A percentile compares a stretch with the other conserved stretches of the same genome.
Conservation (phyloP, 108 stramenopile species). For the Mayamaea pseudoterrestris region DNA sequence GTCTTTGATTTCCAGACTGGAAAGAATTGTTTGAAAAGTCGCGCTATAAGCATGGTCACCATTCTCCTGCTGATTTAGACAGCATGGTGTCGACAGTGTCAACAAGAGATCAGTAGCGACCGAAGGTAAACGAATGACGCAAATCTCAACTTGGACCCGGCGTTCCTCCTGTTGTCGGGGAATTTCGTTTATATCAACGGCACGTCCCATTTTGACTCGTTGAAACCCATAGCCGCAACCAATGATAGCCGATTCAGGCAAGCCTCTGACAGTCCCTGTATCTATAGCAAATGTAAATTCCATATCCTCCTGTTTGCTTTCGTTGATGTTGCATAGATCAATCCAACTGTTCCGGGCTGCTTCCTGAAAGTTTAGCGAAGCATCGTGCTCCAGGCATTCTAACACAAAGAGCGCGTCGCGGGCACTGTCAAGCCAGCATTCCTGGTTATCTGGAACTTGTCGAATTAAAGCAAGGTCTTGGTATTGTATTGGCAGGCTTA, state of each 20-base stretch:
- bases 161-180: constrained; percentile 18
- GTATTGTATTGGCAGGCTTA: constrained; percentile 33
- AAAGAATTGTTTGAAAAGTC: constrained; percentile 17
- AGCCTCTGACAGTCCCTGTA: background rate
- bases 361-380: constrained; percentile 17
- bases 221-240: constrained; percentile 22
- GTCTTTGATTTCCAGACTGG: constrained; percentile 29
- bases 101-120: constrained; percentile 58
- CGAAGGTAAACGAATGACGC: constrained; percentile 36
- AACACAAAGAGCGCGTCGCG: constrained; percentile 37
- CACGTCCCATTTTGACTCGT: constrained; percentile 17
- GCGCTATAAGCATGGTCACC: constrained; percentile 2
- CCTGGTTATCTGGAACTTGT: constrained; percentile 74
- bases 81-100: constrained; percentile 33
- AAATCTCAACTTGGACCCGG: constrained; percentile 33
- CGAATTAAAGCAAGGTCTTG: constrained; percentile 53
- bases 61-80: constrained; percentile 1
- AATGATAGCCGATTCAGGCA: background rate
- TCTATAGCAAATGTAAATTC: too few relatives aligned
- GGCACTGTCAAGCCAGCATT: constrained; percentile 49
- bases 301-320: too few relatives aligned
- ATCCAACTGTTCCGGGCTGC: too few relatives aligned
- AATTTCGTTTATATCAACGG: constrained; percentile 10
- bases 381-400: constrained; percentile 51
- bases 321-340: too few relatives aligned